A percentile compares a stretch with the other conserved stretches of the same genome.
Conservation (phyloP, 345 rosid species). For the Durio zibethinus region DNA sequence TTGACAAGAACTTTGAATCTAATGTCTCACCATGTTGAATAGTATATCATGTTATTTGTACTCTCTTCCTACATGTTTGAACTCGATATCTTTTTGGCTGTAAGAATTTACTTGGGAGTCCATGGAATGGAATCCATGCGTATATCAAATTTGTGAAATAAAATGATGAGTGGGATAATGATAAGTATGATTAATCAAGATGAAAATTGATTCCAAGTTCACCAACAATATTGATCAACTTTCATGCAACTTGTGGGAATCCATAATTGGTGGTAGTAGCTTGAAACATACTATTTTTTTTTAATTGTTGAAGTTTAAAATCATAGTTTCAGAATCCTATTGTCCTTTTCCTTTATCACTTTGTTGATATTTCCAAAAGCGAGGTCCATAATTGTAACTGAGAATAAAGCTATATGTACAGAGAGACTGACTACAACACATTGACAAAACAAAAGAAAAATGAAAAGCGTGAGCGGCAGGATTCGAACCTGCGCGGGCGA, state of each 20-base stretch:
- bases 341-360: not conserved
- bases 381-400: not conserved
- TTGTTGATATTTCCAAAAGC: not conserved
- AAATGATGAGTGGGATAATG: no score
- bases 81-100: not conserved
- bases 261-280: not conserved
- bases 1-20: not conserved
- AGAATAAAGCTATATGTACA: not conserved
- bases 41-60: not conserved
- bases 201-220: not conserved
- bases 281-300: not conserved
- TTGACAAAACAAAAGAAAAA: not conserved
- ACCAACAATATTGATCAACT: not conserved
- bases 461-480: slow-evolving; percentile 52
- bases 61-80: not conserved
- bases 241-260: not conserved
- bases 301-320: not conserved
- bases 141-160: not conserved
- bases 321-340: not conserved
- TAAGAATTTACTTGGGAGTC: not conserved
- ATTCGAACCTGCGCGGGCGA: slow-evolving; percentile 91
- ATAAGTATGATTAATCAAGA: no score
- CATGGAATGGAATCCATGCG: not conserved
- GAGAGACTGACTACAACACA: not conserved
- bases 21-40: not conserved